These are phyloP conservation scores for Galerina sulciceps DNA, from an alignment of 768 basidiomycete species.

Conservation along the genomic window DNA sequence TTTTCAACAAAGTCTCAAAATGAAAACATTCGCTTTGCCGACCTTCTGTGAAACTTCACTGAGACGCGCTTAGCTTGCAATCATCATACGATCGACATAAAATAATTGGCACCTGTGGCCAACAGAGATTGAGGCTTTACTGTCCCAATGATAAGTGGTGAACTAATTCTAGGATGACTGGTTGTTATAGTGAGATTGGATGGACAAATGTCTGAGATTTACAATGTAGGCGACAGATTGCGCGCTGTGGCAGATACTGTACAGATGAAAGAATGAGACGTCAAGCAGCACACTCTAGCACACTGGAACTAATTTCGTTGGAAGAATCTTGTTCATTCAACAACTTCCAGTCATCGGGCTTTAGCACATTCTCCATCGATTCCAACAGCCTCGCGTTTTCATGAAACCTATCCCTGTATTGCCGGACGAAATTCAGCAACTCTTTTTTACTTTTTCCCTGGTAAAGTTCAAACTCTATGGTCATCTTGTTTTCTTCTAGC, in stretches of 20 bases:
- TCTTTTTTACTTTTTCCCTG: slow-evolving; percentile 24
- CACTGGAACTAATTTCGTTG: too few species aligned
- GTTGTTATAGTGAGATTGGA: too few species aligned
- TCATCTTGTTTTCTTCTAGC: slow-evolving; percentile 25
- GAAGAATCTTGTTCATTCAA: slow-evolving; percentile 18
- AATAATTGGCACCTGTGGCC: too few species aligned
- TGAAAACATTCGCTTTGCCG: slow-evolving; percentile 6
- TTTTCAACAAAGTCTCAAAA: slow-evolving; percentile 6
- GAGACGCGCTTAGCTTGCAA: not conserved
- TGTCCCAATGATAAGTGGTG: too few species aligned
- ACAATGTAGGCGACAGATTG: too few species aligned
- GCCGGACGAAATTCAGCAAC: slow-evolving; percentile 20
- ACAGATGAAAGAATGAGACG: too few species aligned
- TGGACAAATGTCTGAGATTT: too few species aligned
- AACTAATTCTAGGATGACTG: too few species aligned
- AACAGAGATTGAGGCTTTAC: too few species aligned
- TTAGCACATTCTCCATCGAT: slow-evolving; percentile 17
- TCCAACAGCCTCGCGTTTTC: slow-evolving; percentile 18
- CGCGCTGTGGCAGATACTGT: too few species aligned
- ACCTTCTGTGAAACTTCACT: not conserved
- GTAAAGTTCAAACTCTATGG: slow-evolving; percentile 26
- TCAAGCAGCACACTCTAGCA: too few species aligned
- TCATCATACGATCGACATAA: too few species aligned
- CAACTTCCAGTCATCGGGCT: slow-evolving; percentile 24
- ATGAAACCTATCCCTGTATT: slow-evolving; percentile 12